Evolutionary conservation across 2,329 filamentous ascomycete genomes (phyloP), one percentile per base, ranked within the genome.

Genomic region (Didymella pinodella): DNA sequence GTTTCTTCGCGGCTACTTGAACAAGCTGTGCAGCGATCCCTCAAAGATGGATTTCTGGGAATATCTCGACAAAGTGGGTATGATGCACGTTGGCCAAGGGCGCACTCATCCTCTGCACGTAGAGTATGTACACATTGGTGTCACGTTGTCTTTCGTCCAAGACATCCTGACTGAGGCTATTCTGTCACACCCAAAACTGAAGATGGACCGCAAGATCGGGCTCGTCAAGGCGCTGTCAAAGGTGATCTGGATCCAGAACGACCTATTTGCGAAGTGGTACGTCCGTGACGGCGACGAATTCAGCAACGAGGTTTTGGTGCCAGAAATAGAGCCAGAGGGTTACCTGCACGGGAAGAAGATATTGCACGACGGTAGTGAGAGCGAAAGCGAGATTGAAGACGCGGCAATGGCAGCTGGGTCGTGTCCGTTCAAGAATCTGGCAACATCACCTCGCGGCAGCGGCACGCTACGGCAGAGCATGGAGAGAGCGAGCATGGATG

Each of bases 171-270:
- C 86, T 25, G 90, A 93, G 72, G 90, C 90, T 16, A 87, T 94
- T 50, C 83, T 94, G 48, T 88, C 85, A 3, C 84, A 92, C 69
- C 90, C 90, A 1, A 84, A 85, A 2, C 81, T 95, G 36, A 82
- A 84, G 36, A 82, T 91, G 67, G 81, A 83, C 57, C 85, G 85
- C 76, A 93, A 93, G 79, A 88, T 90, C 18, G 88, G 86, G 22
- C 83, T 94, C 4, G 84, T 93, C 46, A 90, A 89, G 73, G 91
- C 91, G 0, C 81, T 94, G 22, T 87, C 87, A 62, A 94, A 95
- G 75, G 88, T 94, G 26, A 88, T 94, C 64, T 94, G 91, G 90
- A 93, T 94, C 65, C 91, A 94, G 77, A 94, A 94, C 72, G 91
- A 94, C 75, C 82, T 94, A 29, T 91, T 94, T 75, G 89, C 90